Evolutionary conservation across 352 stramenopile genomes (phyloP).

Genomic region (Globisporangium middletonii): DNA sequence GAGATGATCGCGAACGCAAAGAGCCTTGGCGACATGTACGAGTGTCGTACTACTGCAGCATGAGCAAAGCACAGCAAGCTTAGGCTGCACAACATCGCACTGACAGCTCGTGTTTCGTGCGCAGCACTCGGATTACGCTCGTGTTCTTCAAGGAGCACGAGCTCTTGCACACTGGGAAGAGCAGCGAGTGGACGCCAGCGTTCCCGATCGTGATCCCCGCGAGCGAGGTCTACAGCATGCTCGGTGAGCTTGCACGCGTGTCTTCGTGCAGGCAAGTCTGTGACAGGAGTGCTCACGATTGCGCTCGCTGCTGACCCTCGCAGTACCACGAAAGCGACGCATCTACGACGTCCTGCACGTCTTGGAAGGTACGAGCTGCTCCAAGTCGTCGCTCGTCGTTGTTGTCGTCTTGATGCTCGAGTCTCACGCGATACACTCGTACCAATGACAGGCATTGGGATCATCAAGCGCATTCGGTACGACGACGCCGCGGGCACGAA

Average conservation of each 20-base stretch:
- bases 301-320: background rate
- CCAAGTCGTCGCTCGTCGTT: background rate
- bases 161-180: constrained; percentile 13
- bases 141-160: constrained; percentile 69
- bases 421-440: background rate
- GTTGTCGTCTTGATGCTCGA: background rate
- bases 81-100: background rate
- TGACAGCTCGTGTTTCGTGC: background rate
- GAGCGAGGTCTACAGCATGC: constrained; percentile 62
- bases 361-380: constrained; percentile 43
- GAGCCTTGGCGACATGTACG: constrained; percentile 49
- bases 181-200: constrained; percentile 2
- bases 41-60: background rate
- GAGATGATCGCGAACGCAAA: constrained; percentile 31
- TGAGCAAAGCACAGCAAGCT: background rate
- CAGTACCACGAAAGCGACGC: constrained; percentile 59
- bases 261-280: background rate
- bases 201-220: constrained; percentile 48
- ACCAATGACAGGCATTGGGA: constrained; percentile 31
- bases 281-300: background rate
- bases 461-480: constrained; percentile 49
- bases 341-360: constrained; percentile 80
- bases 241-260: constrained; percentile 24
- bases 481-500: constrained; percentile 24
- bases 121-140: constrained; percentile 43